phyloP scores from a whole-genome alignment of 2,329 filamentous ascomycete genomes.

The Fusarium globosum region DNA sequence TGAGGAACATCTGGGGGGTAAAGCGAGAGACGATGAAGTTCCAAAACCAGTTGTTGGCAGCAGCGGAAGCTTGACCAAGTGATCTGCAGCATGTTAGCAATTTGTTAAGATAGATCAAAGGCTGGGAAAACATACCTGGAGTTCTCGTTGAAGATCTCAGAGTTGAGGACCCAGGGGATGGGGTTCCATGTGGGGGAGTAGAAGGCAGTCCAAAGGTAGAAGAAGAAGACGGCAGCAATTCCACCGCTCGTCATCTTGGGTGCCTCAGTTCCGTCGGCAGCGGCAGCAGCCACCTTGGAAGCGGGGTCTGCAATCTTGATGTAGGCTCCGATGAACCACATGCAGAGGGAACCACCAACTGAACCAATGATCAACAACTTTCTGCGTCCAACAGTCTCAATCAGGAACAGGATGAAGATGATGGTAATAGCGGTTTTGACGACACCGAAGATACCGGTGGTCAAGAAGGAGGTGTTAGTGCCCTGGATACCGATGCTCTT shows the following conservation, averaged over 20 bases:
- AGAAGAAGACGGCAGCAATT: constrained; percentile 74
- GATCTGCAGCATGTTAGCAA: constrained; percentile 47
- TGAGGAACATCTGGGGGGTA: constrained; percentile 72
- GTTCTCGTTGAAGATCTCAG: constrained; percentile 79
- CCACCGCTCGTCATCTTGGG: constrained; percentile 58
- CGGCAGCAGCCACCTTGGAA: constrained; percentile 39
- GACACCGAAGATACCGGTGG: constrained; percentile 81
- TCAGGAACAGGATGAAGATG: constrained; percentile 74
- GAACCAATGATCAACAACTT: constrained; percentile 73
- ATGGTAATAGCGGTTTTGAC: constrained; percentile 77
- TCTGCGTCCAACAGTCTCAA: constrained; percentile 67
- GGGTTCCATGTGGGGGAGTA: constrained; percentile 80
- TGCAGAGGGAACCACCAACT: constrained; percentile 71
- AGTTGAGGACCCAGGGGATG: constrained; percentile 80
- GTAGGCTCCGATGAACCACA: constrained; percentile 66
- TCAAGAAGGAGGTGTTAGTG: constrained; percentile 59
- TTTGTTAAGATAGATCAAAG: accelerated
- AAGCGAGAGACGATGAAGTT: constrained; percentile 78
- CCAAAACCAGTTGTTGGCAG: constrained; percentile 78
- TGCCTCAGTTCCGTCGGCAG: constrained; percentile 37
- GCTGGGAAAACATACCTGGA: constrained; percentile 36
- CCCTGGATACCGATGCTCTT: constrained; percentile 60
- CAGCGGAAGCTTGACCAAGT: constrained; percentile 77
- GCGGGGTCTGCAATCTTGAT: constrained; percentile 62
- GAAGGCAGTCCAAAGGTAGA: constrained; percentile 66